Conservation (phyloP, 768 basidiomycete species). For the Leccinellum albellum region DNA sequence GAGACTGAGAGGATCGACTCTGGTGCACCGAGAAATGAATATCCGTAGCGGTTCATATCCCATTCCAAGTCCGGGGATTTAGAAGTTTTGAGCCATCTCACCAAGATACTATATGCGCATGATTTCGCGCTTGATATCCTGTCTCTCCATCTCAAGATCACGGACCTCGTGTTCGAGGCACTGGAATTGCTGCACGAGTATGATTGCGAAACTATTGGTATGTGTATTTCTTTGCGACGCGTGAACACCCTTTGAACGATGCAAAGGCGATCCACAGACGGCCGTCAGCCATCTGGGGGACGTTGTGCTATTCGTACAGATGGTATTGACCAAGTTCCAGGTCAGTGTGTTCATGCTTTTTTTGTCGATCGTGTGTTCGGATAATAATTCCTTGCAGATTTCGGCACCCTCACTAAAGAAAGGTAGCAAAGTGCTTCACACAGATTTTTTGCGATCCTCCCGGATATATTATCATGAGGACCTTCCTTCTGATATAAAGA, state of each 20-base stretch:
- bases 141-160: conserved; percentile 62
- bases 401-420: conserved; percentile 44
- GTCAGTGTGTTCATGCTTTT: conserved; percentile 32
- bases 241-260: background rate
- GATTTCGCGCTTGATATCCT: conserved; percentile 64
- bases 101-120: conserved; percentile 57
- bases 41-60: conserved; percentile 53
- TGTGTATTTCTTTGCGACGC: conserved; percentile 23
- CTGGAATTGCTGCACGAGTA: conserved; percentile 64
- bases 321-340: conserved; percentile 60
- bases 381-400: conserved; percentile 39
- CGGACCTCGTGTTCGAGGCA: conserved; percentile 60
- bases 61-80: conserved; percentile 54
- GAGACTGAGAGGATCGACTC: background rate
- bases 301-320: conserved; percentile 73
- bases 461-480: conserved; percentile 39
- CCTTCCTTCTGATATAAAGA: conserved; percentile 40
- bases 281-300: conserved; percentile 76
- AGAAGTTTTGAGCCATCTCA: conserved; percentile 68
- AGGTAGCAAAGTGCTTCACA: conserved; percentile 43
- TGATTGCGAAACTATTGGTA: conserved; percentile 79
- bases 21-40: background rate
- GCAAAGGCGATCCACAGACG: conserved; percentile 75
- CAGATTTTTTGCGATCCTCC: conserved; percentile 51
- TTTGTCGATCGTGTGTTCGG: background rate